Conservation (phyloP, 2,329 filamentous ascomycete species). For the Talaromyces sp. region DNA sequence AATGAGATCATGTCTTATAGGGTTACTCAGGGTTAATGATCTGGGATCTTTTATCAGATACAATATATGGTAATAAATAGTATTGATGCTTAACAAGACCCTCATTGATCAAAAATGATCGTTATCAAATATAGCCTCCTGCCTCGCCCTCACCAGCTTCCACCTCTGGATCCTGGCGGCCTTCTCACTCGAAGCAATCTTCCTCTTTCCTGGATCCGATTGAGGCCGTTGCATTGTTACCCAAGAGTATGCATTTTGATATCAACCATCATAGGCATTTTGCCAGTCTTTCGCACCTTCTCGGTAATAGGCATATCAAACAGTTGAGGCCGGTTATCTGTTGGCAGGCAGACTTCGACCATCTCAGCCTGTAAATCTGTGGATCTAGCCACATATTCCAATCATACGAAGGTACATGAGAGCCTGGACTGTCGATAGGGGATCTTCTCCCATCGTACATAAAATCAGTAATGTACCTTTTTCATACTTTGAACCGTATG, state of each 20-base stretch:
- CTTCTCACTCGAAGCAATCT: not conserved
- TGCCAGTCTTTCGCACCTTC: not conserved
- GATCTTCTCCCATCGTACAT: not conserved
- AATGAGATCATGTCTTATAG: not conserved
- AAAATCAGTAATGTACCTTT: not conserved
- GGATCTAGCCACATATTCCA: not conserved
- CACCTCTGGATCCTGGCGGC: not conserved
- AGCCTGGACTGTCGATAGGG: not conserved
- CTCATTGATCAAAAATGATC: not conserved
- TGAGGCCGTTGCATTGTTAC: not conserved
- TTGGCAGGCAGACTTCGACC: not conserved
- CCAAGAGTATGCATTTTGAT: not conserved
- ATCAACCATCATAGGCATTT: not conserved
- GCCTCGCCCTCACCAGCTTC: not conserved
- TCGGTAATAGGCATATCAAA: not conserved
- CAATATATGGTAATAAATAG: not conserved
- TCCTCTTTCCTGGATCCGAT: not conserved
- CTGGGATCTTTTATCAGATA: too few species aligned
- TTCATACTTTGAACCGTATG: not conserved
- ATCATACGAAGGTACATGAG: not conserved
- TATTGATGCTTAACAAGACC: not conserved
- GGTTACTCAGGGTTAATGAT: not conserved
- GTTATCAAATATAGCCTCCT: not conserved
- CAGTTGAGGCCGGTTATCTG: not conserved
- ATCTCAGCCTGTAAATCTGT: not conserved